Evolutionary conservation across 352 stramenopile species (phyloP).

Genomic region (Phytophthora meadii): DNA sequence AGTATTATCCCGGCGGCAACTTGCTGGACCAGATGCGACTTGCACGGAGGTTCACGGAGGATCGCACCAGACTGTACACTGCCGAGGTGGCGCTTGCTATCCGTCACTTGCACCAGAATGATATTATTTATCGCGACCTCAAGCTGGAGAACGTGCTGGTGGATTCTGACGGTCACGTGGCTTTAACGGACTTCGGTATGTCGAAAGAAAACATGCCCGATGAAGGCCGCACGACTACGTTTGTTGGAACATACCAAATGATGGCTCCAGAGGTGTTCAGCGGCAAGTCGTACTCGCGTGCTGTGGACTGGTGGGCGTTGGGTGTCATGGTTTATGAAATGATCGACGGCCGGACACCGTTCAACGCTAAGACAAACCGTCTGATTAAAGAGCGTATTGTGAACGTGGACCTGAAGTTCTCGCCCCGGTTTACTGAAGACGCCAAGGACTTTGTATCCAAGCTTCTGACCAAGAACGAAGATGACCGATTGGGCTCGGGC

Average conservation of each 20-base stretch:
- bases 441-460: conserved; percentile 85
- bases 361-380: conserved; percentile 89
- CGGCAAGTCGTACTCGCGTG: conserved; percentile 87
- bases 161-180: conserved; percentile 95
- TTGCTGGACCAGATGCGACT: conserved; percentile 93
- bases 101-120: conserved; percentile 91
- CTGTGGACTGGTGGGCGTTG: conserved; percentile 91
- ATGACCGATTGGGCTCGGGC: conserved; percentile 93
- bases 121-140: conserved; percentile 98
- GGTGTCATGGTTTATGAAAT: conserved; percentile 92
- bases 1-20: conserved; percentile 98
- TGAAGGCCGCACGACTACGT: conserved; percentile 80
- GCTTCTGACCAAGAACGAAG: conserved; percentile 95
- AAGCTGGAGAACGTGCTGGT: conserved; percentile 99
- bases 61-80: conserved; percentile 95
- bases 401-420: conserved; percentile 87
- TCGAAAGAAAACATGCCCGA: conserved; percentile 97
- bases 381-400: conserved; percentile 87
- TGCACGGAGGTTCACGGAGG: conserved; percentile 92
- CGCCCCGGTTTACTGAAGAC: conserved; percentile 80
- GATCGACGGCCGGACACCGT: conserved; percentile 86
- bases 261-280: conserved; percentile 92
- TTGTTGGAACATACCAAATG: conserved; percentile 94
- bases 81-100: conserved; percentile 97
- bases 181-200: conserved; percentile 99